Evolutionary conservation across 768 basidiomycete genomes (phyloP), one percentile per base, ranked within the genome.

Genomic region (Phanerochaete sordida): DNA sequence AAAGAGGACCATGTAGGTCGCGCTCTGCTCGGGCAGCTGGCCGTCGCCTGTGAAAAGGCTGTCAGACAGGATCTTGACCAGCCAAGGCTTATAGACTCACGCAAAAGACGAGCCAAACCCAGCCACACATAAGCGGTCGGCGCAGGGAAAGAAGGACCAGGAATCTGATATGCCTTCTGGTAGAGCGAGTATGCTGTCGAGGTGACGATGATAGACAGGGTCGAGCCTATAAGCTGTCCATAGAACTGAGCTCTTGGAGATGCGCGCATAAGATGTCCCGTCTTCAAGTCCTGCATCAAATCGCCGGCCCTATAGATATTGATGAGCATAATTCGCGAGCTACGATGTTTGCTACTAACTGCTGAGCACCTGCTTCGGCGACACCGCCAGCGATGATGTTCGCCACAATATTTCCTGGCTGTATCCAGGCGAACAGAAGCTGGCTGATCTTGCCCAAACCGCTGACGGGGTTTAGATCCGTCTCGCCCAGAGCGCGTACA

Each of bases 251-350:
- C 93, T 66, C 93, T 81, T 49, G 96, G 96, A 24, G 94, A 95
- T 9, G 95, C 95, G 63, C 81, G 83, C 57, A 93, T 83, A n/a
- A 98, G 77, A 72, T 97, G 93, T 0, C 96, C 96, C 2, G 96
- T 97, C 76, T 98, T 98, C 60, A 98, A 77, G 73, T 98, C 96
- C 76, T 98, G 96, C 96, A 98, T 98, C 9, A 98, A 84, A 70
- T 98, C 96, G 16, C 95, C 96, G 7, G 95, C 94, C 72, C 92
- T 64, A 57, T 13, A 51, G n/a, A n/a, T n/a, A n/a, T n/a, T n/a
- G n/a, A n/a, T n/a, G n/a, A n/a, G n/a, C n/a, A n/a, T n/a, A n/a
- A n/a, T n/a, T n/a, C n/a, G n/a, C n/a, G n/a, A n/a, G n/a, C n/a
- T n/a, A n/a, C n/a, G n/a, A n/a, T n/a, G n/a, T n/a, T n/a, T 45